Evolutionary conservation across 257 asterid genomes (phyloP).

Genomic region (Ligustrum vulgare): DNA sequence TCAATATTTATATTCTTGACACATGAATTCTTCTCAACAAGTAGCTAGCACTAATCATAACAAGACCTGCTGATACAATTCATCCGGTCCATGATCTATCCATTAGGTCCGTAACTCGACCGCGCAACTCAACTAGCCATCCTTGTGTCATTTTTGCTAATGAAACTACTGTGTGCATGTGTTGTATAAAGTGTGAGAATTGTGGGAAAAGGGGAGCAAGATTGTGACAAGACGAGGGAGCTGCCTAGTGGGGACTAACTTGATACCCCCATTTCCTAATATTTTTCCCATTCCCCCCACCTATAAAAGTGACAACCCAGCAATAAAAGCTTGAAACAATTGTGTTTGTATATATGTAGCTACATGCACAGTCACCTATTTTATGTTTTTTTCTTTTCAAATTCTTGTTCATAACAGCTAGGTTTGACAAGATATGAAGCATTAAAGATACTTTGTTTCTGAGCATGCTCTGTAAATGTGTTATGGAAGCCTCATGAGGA

Average conservation of each 20-base stretch:
- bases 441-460: neutral
- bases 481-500: neutral
- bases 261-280: neutral
- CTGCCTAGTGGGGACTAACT: neutral
- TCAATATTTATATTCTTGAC: too few relatives aligned
- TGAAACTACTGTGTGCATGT: neutral
- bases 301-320: neutral
- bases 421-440: conserved; percentile 32
- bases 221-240: conserved; percentile 39
- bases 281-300: neutral
- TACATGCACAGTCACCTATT: conserved; percentile 25
- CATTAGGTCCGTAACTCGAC: neutral
- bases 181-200: conserved; percentile 40
- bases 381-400: conserved; percentile 2
- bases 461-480: conserved; percentile 24
- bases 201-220: conserved; percentile 41
- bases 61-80: neutral
- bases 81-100: neutral
- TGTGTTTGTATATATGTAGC: conserved; percentile 7
- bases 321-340: neutral
- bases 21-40: too few relatives aligned
- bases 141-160: neutral
- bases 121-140: neutral
- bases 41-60: too few relatives aligned
- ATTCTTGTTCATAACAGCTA: conserved; percentile 31